Percentiles rank a stretch among this genome's conserved stretches.
Conservation (phyloP, 2,329 filamentous ascomycete genomes). For the Fusarium poae region DNA sequence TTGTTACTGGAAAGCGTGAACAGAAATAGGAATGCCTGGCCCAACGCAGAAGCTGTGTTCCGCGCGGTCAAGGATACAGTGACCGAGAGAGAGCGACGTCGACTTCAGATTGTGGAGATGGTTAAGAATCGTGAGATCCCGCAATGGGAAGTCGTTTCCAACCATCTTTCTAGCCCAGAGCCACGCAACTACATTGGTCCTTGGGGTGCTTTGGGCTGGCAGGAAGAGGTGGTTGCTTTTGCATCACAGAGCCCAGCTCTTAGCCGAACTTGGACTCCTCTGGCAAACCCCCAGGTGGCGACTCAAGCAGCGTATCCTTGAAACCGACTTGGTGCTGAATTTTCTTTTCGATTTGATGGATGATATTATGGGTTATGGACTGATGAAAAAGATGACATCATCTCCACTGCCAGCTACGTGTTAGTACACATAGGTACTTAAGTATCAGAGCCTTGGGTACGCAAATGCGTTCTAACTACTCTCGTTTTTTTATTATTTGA, state of each 20-base stretch:
- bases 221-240: slow-evolving; percentile 58
- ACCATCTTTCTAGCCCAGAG: slow-evolving; percentile 55
- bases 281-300: slow-evolving; percentile 45
- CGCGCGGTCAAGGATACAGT: slow-evolving; percentile 65
- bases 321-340: slow-evolving; percentile 29
- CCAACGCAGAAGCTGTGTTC: slow-evolving; percentile 61
- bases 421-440: slow-evolving; percentile 7
- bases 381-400: slow-evolving; percentile 19
- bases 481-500: too few species aligned
- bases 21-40: slow-evolving; percentile 65
- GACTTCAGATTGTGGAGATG: slow-evolving; percentile 61
- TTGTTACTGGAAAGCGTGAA: slow-evolving; percentile 71
- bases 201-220: slow-evolving; percentile 65
- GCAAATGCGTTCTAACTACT: slow-evolving; percentile 7
- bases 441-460: slow-evolving; percentile 11
- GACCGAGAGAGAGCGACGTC: slow-evolving; percentile 69
- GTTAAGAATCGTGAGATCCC: slow-evolving; percentile 55
- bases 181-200: slow-evolving; percentile 55
- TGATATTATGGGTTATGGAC: slow-evolving; percentile 36
- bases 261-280: slow-evolving; percentile 60
- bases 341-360: slow-evolving; percentile 31
- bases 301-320: slow-evolving; percentile 52
- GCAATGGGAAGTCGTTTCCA: slow-evolving; percentile 53
- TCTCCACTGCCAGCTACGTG: slow-evolving; percentile 15
- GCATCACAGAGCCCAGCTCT: slow-evolving; percentile 59